Conservation (phyloP, 1,139 yeast genomes). For the Saccharomycopsis crataegensis region DNA sequence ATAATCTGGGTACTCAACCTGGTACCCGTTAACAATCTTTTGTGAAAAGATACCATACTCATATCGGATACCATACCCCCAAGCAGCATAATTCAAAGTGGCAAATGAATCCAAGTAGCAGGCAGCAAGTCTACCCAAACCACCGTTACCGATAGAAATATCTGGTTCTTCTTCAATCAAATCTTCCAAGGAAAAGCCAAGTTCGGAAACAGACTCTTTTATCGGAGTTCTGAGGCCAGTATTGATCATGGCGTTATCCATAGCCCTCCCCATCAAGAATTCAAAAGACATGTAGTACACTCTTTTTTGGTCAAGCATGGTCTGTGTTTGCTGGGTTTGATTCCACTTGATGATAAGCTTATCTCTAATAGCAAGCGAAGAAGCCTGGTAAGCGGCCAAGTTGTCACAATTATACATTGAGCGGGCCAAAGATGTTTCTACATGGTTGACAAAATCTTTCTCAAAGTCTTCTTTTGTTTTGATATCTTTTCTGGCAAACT, state of each 20-base stretch:
- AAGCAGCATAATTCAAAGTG: constrained; percentile 82
- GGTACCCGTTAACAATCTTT: constrained; percentile 84
- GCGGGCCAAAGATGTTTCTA: constrained; percentile 83
- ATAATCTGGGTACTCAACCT: constrained; percentile 89
- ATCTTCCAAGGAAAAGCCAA: constrained; percentile 87
- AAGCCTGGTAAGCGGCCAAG: constrained; percentile 88
- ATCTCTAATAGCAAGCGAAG: constrained; percentile 73
- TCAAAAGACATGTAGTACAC: constrained; percentile 84
- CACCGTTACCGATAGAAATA: constrained; percentile 94
- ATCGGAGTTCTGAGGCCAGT: constrained; percentile 51
- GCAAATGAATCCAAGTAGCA: constrained; percentile 88
- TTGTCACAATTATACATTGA: constrained; percentile 88
- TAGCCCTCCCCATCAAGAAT: constrained; percentile 90
- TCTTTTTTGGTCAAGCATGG: constrained; percentile 77
- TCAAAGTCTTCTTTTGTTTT: constrained; percentile 55
- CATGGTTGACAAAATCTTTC: constrained; percentile 68
- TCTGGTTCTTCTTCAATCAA: constrained; percentile 82
- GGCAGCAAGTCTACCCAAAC: constrained; percentile 90
- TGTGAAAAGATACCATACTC: constrained; percentile 93
- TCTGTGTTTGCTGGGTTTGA: constrained; percentile 84
- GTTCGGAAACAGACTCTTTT: constrained; percentile 50
- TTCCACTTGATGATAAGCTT: constrained; percentile 84
- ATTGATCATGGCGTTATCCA: constrained; percentile 90
- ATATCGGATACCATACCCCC: constrained; percentile 95
- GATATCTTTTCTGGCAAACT: constrained; percentile 48